A percentile compares a stretch with the other conserved stretches of the same genome.
These are phyloP conservation scores for Arthrinium puccinioides DNA, from an alignment of 2,329 filamentous ascomycete species.

Conservation along the genomic window DNA sequence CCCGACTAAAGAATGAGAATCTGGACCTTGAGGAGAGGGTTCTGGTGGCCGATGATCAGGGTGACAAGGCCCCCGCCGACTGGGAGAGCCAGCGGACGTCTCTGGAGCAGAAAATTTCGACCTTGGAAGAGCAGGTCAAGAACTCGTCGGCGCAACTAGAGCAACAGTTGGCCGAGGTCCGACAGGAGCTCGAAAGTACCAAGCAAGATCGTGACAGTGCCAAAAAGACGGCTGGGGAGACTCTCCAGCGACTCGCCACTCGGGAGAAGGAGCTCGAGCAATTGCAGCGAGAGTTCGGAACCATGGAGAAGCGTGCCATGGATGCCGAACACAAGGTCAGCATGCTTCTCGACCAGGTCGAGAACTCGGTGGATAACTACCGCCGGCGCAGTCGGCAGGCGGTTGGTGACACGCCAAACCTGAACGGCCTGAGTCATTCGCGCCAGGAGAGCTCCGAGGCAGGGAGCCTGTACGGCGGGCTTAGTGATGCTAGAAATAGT, in stretches of 20 bases:
- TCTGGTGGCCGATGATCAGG: constrained; percentile 25
- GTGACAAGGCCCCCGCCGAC: constrained; percentile 41
- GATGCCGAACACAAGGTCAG: constrained; percentile 93
- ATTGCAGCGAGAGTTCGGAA: constrained; percentile 72
- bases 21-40: constrained; percentile 53
- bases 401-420: constrained; percentile 31
- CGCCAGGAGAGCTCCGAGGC: constrained; percentile 51
- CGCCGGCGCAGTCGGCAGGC: constrained; percentile 64
- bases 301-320: constrained; percentile 74
- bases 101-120: constrained; percentile 62
- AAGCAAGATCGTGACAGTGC: constrained; percentile 61
- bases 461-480: constrained; percentile 55
- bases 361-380: constrained; percentile 89
- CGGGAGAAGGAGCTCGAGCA: constrained; percentile 67
- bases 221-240: constrained; percentile 38
- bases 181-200: constrained; percentile 59
- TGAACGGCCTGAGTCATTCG: constrained; percentile 28
- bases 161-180: constrained; percentile 59
- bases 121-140: constrained; percentile 62
- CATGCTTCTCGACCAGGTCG: constrained; percentile 88
- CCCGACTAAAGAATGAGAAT: constrained; percentile 76
- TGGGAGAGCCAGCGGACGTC: constrained; percentile 70
- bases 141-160: constrained; percentile 63
- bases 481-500: constrained; percentile 50
- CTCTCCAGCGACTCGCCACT: constrained; percentile 52